Percentiles rank a stretch among this genome's conserved stretches.
Conservation (phyloP, 202 grass and related monocot genomes). For the Setaria viridis region DNA sequence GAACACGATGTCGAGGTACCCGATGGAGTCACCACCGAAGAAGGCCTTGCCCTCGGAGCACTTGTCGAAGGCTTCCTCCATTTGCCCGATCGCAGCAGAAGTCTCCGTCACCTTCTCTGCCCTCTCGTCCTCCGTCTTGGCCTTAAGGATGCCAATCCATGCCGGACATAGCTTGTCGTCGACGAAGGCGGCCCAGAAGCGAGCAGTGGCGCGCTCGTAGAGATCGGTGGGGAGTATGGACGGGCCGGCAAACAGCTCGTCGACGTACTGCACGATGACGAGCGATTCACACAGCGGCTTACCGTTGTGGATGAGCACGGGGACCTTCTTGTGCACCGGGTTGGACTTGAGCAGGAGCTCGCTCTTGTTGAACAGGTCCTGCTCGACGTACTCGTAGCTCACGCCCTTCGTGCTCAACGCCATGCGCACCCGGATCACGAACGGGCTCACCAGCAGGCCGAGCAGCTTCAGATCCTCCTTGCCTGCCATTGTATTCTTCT, state of each 20-base stretch:
- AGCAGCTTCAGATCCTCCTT: slow-evolving; percentile 53
- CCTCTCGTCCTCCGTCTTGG: slow-evolving; percentile 30
- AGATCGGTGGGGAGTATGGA: slow-evolving; percentile 50
- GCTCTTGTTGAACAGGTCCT: slow-evolving; percentile 48
- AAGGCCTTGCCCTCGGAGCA: slow-evolving; percentile 33
- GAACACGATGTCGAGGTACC: slow-evolving; percentile 47
- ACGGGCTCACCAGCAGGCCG: slow-evolving; percentile 48
- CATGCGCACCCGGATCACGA: slow-evolving; percentile 30
- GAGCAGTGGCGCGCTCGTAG: slow-evolving; percentile 47
- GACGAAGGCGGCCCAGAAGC: slow-evolving; percentile 55
- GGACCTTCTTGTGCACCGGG: slow-evolving; percentile 56
- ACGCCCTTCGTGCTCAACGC: slow-evolving; percentile 49
- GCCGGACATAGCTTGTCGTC: slow-evolving; percentile 45
- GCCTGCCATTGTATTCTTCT: slow-evolving; percentile 36
- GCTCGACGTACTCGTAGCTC: slow-evolving; percentile 50
- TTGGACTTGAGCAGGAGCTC: slow-evolving; percentile 53
- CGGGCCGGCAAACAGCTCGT: slow-evolving; percentile 16
- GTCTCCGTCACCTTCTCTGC: neutral
- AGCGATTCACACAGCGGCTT: slow-evolving; percentile 46
- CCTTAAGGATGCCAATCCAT: neutral
- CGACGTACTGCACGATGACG: slow-evolving; percentile 51
- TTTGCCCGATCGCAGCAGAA: neutral
- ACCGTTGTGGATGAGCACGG: slow-evolving; percentile 55
- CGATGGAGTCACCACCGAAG: slow-evolving; percentile 47
- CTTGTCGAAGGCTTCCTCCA: slow-evolving; percentile 40